A percentile compares a stretch with the other conserved stretches of the same genome.
Evolutionary conservation across 1,284 basidiomycete genomes (phyloP).

Genomic region (Fomitiporia mediterranea): DNA sequence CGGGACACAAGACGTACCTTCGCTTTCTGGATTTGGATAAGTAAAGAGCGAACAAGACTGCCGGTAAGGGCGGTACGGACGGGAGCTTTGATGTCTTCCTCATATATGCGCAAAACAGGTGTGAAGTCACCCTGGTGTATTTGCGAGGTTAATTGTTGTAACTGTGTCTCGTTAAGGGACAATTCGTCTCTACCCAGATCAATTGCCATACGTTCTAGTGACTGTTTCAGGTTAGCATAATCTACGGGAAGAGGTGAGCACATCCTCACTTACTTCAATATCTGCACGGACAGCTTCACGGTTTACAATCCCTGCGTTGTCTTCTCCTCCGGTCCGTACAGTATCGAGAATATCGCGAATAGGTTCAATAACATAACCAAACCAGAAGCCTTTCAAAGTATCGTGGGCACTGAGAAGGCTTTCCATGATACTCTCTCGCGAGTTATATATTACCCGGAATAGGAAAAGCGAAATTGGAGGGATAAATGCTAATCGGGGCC

Average conservation of each 20-base stretch:
- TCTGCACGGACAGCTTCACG: slow-evolving; percentile 78
- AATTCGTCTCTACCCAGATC: slow-evolving; percentile 81
- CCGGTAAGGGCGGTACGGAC: slow-evolving; percentile 79
- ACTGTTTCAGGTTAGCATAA: slow-evolving; percentile 40
- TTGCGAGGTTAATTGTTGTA: slow-evolving; percentile 60
- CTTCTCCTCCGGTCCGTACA: slow-evolving; percentile 70
- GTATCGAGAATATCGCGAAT: slow-evolving; percentile 81
- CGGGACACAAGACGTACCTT: slow-evolving; percentile 53
- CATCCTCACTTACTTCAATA: slow-evolving; percentile 51
- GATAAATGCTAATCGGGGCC: slow-evolving; percentile 64
- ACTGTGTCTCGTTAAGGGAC: slow-evolving; percentile 53
- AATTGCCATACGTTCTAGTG: slow-evolving; percentile 89
- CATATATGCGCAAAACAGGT: slow-evolving; percentile 84
- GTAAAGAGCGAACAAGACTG: slow-evolving; percentile 78
- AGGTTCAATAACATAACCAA: slow-evolving; percentile 87
- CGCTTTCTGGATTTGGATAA: slow-evolving; percentile 96
- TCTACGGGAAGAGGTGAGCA: neutral
- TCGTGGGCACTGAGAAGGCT: slow-evolving; percentile 60
- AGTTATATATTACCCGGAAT: slow-evolving; percentile 44
- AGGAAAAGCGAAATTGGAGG: slow-evolving; percentile 56
- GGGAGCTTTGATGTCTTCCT: slow-evolving; percentile 87
- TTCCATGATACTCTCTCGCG: slow-evolving; percentile 47
- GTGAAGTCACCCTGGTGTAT: slow-evolving; percentile 85
- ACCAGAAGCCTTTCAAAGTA: slow-evolving; percentile 73
- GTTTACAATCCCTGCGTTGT: slow-evolving; percentile 64